Conservation (phyloP, 345 rosid species). For the Salix purpurea region DNA sequence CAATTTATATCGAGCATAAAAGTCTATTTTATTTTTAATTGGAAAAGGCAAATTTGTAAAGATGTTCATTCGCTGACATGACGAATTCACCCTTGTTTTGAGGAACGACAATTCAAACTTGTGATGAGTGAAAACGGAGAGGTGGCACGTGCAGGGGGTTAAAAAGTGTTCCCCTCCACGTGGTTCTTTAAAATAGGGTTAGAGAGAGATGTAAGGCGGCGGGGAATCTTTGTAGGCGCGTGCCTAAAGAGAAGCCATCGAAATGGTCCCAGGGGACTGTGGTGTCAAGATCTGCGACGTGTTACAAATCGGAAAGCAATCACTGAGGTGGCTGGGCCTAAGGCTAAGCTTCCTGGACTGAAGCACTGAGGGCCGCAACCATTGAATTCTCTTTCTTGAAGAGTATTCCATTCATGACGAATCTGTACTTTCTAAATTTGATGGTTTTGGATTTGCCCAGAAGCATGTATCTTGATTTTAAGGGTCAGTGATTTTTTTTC, state of each 20-base stretch:
- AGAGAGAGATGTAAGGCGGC: slow-evolving; percentile 35
- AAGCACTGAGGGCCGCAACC: slow-evolving; percentile 43
- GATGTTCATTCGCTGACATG: background rate
- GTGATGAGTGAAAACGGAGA: background rate
- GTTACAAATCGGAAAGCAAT: background rate
- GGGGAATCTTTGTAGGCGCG: slow-evolving; percentile 46
- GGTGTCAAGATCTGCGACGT: slow-evolving; percentile 31
- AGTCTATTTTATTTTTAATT: background rate
- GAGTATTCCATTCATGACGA: slow-evolving; percentile 4
- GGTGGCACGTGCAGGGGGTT: slow-evolving; percentile 19
- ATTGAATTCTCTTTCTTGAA: slow-evolving; percentile 19
- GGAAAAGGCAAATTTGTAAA: background rate
- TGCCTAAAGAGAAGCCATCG: slow-evolving; percentile 33
- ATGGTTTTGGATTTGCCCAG: background rate
- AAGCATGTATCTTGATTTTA: background rate
- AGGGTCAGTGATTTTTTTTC: background rate
- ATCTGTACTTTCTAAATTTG: background rate
- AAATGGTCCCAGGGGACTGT: slow-evolving; percentile 27
- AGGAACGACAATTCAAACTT: background rate
- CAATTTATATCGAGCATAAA: background rate
- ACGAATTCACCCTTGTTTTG: background rate
- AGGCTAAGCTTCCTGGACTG: slow-evolving; percentile 19
- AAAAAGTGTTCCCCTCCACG: slow-evolving; percentile 15
- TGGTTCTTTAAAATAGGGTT: slow-evolving; percentile 8
- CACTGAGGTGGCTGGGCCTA: background rate